Conservation (phyloP, 441 rosid species). For the Jatropha multifida region DNA sequence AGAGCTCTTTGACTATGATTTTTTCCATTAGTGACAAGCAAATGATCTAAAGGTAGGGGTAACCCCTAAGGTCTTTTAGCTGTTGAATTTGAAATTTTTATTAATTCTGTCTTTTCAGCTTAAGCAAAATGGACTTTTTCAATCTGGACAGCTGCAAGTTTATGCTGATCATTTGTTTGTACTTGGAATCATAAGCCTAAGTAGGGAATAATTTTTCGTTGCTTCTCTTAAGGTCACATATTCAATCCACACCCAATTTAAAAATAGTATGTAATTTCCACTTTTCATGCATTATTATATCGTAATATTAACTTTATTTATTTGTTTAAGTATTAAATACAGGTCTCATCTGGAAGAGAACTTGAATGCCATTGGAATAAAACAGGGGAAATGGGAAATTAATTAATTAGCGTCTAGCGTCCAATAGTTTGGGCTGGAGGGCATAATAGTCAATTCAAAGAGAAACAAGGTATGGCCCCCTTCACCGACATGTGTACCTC, state of each 20-base stretch:
- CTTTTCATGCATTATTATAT: too few relatives aligned
- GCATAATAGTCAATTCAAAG: not conserved
- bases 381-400: not conserved
- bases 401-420: not conserved
- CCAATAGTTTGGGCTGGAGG: not conserved
- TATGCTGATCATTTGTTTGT: not conserved
- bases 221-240: too few relatives aligned
- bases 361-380: not conserved
- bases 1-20: not conserved
- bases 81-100: not conserved
- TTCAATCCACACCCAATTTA: too few relatives aligned
- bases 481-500: constrained; percentile 11
- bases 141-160: not conserved
- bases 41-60: not conserved
- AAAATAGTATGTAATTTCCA: too few relatives aligned
- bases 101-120: not conserved
- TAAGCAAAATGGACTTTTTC: not conserved
- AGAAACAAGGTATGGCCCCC: not conserved
- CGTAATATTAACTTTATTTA: too few relatives aligned
- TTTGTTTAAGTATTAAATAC: too few relatives aligned
- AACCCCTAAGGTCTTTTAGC: not conserved
- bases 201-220: too few relatives aligned
- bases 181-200: too few relatives aligned
- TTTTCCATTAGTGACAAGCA: not conserved
- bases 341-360: not conserved